Evolutionary conservation across 208 protist genomes (phyloP), one percentile per base, ranked within the genome.

Genomic region (Acanthamoeba culbertsoni): DNA sequence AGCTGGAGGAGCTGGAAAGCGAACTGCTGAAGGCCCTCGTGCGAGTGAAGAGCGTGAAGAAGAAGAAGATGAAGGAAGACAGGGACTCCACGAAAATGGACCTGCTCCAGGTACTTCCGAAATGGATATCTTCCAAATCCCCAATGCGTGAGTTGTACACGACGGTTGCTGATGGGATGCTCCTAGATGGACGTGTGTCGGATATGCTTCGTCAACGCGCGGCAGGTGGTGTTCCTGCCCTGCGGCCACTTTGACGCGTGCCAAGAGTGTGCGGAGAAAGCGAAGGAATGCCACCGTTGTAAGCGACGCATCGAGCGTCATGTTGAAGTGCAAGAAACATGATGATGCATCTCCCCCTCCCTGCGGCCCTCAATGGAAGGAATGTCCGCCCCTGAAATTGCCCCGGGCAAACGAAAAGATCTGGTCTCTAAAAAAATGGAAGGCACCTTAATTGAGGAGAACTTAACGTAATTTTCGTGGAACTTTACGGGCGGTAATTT

Each of bases 21-120:
- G 68, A 77, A 18, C 68, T 77, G 35, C 68, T 77, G 35, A 77
- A 77, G 42, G 33, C 68, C 16, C 68, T 77, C 68, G 68, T 77
- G 33, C 68, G 68, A 2, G 18, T 77, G 37, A 77, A 77, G 26
- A 48, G 37, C 14, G 42, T 77, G 37, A 77, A 77, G 37, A 77
- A 77, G 37, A 77, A 77, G 26, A 77, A 77, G 35, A 8, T 37
- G 5, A 77, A 77, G 68, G 68, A 77, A 48, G 68, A 42, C 68
- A 42, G 68, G 26, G 68, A 77, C 68, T 77, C 68, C 33, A 77
- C 31, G 37, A 77, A 77, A 18, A 77, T 77, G 37, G 68, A 77
- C n/a, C 68, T 77, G 23, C 42, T 77, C 7, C 68, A 77, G 68
- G 68, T 77, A 23, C 35, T 2, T 33, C 40, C 63, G n/a, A 5